Evolutionary conservation across 2,329 filamentous ascomycete genomes (phyloP).

Genomic region (Plectosphaerella cucumerina): DNA sequence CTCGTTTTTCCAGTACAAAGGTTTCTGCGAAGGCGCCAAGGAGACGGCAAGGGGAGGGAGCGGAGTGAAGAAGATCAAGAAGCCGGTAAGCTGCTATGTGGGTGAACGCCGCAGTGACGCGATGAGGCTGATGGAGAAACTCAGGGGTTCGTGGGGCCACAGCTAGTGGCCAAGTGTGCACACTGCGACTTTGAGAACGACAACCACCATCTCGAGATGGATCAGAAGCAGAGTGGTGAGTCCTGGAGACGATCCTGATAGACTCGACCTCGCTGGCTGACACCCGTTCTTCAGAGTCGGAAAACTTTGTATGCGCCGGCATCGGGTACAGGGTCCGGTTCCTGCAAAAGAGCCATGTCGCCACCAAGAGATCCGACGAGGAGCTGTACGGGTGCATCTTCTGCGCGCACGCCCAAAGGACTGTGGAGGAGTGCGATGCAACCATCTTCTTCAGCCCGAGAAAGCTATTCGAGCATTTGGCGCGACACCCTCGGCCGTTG

Average conservation of each 20-base stretch:
- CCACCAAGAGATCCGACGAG: constrained; percentile 45
- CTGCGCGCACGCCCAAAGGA: constrained; percentile 45
- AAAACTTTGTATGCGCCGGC: constrained; percentile 40
- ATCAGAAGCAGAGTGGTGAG: constrained; percentile 45
- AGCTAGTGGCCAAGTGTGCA: constrained; percentile 46
- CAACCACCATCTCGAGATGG: constrained; percentile 46
- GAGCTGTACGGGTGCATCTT: constrained; percentile 52
- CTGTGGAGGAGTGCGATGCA: constrained; percentile 48
- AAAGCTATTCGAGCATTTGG: constrained; percentile 48
- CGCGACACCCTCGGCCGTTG: constrained; percentile 49
- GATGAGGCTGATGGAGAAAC: background rate
- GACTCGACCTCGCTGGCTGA: background rate
- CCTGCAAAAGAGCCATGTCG: constrained; percentile 51
- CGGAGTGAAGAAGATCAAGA: constrained; percentile 47
- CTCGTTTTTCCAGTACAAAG: constrained; percentile 49
- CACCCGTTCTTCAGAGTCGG: constrained; percentile 33
- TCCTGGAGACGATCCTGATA: background rate
- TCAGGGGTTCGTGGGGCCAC: constrained; percentile 36
- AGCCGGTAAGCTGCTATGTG: constrained; percentile 32
- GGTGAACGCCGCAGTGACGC: background rate
- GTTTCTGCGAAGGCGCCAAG: constrained; percentile 52
- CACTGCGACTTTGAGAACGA: constrained; percentile 51
- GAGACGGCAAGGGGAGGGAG: constrained; percentile 43
- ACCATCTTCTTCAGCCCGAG: constrained; percentile 53
- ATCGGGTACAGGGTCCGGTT: constrained; percentile 50